A percentile compares a stretch with the other conserved stretches of the same genome.
Conservation (phyloP, 331 rosid genomes). For the Erythrophleum ivorense region DNA sequence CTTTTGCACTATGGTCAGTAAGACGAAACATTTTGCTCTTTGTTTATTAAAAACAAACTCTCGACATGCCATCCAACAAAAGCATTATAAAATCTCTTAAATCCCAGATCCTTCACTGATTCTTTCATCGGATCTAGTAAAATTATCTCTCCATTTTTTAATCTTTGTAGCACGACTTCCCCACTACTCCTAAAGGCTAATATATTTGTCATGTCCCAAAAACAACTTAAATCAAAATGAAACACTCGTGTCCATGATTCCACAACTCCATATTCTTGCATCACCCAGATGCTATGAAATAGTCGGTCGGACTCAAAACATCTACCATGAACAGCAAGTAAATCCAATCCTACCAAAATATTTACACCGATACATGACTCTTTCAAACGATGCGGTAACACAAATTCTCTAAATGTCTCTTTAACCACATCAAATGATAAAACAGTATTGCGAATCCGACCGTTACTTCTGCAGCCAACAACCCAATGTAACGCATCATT, state of each 20-base stretch:
- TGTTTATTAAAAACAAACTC: too few relatives aligned
- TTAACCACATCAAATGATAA: slow-evolving; percentile 8
- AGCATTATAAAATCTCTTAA: too few relatives aligned
- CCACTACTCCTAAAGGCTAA: neutral
- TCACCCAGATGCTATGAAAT: neutral
- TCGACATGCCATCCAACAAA: too few relatives aligned
- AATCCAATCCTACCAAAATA: neutral
- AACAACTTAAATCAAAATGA: neutral
- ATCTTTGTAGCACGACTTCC: neutral
- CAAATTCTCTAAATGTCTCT: slow-evolving; percentile 14
- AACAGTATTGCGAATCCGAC: neutral
- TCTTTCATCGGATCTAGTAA: too few relatives aligned
- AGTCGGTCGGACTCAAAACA: neutral
- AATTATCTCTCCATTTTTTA: too few relatives aligned
- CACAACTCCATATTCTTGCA: neutral
- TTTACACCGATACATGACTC: neutral
- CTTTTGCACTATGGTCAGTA: too few relatives aligned
- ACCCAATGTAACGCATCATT: slow-evolving; percentile 36
- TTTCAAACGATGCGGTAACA: neutral
- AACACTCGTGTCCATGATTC: neutral
- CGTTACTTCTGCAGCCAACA: neutral
- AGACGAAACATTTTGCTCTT: too few relatives aligned
- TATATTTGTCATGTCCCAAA: too few relatives aligned
- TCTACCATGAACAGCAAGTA: neutral
- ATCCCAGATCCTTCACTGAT: too few relatives aligned